Evolutionary conservation across 768 basidiomycete genomes (phyloP), one percentile per base, ranked within the genome.

Genomic region (Hericium coralloides): DNA sequence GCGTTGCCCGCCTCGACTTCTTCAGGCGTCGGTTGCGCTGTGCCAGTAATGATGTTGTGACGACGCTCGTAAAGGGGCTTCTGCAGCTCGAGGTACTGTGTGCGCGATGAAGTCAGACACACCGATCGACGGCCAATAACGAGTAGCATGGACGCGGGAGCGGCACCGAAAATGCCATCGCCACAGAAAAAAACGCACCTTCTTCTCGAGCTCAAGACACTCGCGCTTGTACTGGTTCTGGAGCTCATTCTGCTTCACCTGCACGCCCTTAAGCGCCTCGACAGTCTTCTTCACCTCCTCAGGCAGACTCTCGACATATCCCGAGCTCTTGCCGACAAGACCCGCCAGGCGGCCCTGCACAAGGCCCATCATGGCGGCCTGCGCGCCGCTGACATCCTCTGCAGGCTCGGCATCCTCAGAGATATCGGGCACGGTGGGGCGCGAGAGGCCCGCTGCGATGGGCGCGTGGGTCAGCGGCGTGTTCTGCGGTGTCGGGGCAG

Each of bases 141-240:
- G 43, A 45, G 43, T 17, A 7, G 43, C 20, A 45, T 45, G n/a
- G 43, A 20, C 31, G 8, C 31, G 31, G 31, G 10, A 5, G 18
- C n/a, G 17, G 15, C 20, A 45, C 20, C 15, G 43, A n/a, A 45
- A 7, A 45, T 9, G 17, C 43, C 43, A n/a, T n/a, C 2, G 15
- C 43, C n/a, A 15, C 43, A 3, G n/a, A n/a, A n/a, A 45, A 45
- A n/a, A 45, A 14, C 52, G 49, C 62, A 91, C 93, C 79, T 95
- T 97, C 76, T 94, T 92, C 78, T 98, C 95, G 55, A 98, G 79
- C 71, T 95, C 92, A 49, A 97, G 77, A 66, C 94, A 92, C 71
- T 98, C 95, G 68, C 85, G 82, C 73, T 98, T 97, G 79, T 95
- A 92, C 78, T 93, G 82, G 65, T 88, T 88, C 69, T 97, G 92